These are phyloP conservation scores for Rasamsonia emersonii DNA, from an alignment of 2,329 filamentous ascomycete species.

Conservation along the genomic window DNA sequence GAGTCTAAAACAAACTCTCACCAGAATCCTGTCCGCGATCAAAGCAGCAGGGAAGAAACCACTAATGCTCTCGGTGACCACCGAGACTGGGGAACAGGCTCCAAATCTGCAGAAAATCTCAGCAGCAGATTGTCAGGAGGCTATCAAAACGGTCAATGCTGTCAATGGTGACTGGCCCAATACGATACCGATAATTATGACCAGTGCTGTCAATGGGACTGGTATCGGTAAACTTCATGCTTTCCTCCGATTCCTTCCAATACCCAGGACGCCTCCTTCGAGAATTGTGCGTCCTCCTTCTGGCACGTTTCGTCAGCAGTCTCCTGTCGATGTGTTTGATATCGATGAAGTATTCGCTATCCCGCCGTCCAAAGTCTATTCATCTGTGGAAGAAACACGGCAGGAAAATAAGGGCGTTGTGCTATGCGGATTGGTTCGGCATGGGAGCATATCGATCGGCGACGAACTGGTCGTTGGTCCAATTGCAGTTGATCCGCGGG, in stretches of 20 bases:
- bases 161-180: constrained; percentile 31
- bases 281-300: constrained; percentile 14
- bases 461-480: constrained; percentile 74
- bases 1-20: constrained; percentile 61
- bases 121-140: constrained; percentile 48
- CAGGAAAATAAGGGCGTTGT: constrained; percentile 55
- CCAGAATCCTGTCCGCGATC: constrained; percentile 64
- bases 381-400: constrained; percentile 30
- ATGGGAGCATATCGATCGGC: constrained; percentile 67
- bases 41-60: constrained; percentile 69
- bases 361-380: constrained; percentile 51
- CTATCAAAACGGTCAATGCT: constrained; percentile 45
- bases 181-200: constrained; percentile 75
- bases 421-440: constrained; percentile 74
- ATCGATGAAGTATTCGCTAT: constrained; percentile 84
- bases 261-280: constrained; percentile 42
- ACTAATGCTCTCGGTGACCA: constrained; percentile 50
- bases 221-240: constrained; percentile 78
- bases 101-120: constrained; percentile 51
- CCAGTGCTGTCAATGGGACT: constrained; percentile 74
- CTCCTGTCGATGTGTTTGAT: constrained; percentile 65
- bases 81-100: constrained; percentile 40
- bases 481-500: constrained; percentile 43
- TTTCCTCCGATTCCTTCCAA: constrained; percentile 65
- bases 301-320: constrained; percentile 28